Evolutionary conservation across 164 flowering plant species (phyloP), one percentile per base, ranked within the genome.

Genomic region (Echeveria elegans): DNA sequence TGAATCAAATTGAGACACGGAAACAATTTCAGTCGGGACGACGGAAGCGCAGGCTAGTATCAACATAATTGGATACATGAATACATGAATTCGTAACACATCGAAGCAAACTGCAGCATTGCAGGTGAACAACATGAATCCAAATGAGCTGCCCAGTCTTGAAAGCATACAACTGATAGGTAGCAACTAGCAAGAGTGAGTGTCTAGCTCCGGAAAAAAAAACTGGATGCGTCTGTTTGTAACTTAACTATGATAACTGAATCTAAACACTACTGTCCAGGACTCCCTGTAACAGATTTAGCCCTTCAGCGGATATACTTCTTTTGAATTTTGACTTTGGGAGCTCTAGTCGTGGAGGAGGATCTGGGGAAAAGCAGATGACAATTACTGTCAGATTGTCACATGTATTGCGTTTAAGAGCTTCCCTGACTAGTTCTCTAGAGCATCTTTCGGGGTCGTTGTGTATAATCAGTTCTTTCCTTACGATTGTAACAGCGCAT

Each of bases 271-370:
- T 26, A 36, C n/a, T 65, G 50, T 70, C 64, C 71, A 80, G 48
- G 1, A 75, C 74, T 43, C 80, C 82, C 60, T 80, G 75, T 16
- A 82, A 77, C 64, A 76, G 76, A 70, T 82, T 80, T 67, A 83
- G 66, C 0, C 87, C 87, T 74, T 83, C 87, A 1, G 82, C 87
- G 1, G 87, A 83, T 45, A 83, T 81, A 67, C 87, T 81, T 72
- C 86, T 74, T 66, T 76, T 76, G 73, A 37, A 73, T 5, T 75
- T 73, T 0, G 68, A 70, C 56, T 24, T 79, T 0, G 86, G 82
- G 53, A 76, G 65, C 67, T 77, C 76, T 10, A 80, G 71, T 59
- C 65, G 52, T 1, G 84, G 82, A 58, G 87, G 87, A 0, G 87
- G 83, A 34, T 80, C 78, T 0, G 77, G 66, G 0, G 77, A 76